Conservation (phyloP, 2,329 filamentous ascomycete species). For the Ilyonectria mors-panacis region DNA sequence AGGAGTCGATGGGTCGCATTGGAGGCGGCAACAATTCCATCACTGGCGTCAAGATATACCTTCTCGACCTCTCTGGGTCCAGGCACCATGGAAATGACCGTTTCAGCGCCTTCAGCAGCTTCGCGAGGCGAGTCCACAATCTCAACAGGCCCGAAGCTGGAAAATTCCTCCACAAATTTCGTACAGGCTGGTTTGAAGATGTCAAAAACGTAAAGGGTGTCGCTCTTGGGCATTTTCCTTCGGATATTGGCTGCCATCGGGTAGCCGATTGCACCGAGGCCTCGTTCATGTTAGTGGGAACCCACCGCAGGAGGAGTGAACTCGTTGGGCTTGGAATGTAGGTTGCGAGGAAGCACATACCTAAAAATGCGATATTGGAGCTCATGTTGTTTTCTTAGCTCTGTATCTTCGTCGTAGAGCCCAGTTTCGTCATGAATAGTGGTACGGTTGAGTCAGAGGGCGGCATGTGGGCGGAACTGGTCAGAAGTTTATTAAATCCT, state of each 20-base stretch:
- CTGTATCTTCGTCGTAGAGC: too few relatives aligned
- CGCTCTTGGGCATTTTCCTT: neutral
- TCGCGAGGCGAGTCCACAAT: conserved; percentile 12
- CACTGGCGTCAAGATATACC: conserved; percentile 15
- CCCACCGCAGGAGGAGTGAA: too few relatives aligned
- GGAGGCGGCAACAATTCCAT: conserved; percentile 18
- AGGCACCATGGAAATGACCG: conserved; percentile 23
- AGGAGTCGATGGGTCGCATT: neutral
- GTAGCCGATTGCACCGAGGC: neutral
- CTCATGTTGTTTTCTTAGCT: too few relatives aligned
- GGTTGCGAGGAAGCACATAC: too few relatives aligned
- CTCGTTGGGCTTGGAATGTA: too few relatives aligned
- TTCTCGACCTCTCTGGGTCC: conserved; percentile 1
- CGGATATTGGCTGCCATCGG: neutral
- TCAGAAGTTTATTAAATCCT: too few relatives aligned
- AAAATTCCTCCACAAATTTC: neutral
- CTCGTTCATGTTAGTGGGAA: neutral
- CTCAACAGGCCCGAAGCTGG: neutral
- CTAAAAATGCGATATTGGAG: too few relatives aligned
- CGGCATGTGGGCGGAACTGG: too few relatives aligned
- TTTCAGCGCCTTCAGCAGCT: neutral
- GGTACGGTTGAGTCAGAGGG: too few relatives aligned
- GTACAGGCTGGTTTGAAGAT: neutral
- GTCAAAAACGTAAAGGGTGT: neutral
- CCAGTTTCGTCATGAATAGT: too few relatives aligned